Evolutionary conservation across 257 asterid species (phyloP), one percentile per base, ranked within the genome.

Genomic region (Echium plantagineum): DNA sequence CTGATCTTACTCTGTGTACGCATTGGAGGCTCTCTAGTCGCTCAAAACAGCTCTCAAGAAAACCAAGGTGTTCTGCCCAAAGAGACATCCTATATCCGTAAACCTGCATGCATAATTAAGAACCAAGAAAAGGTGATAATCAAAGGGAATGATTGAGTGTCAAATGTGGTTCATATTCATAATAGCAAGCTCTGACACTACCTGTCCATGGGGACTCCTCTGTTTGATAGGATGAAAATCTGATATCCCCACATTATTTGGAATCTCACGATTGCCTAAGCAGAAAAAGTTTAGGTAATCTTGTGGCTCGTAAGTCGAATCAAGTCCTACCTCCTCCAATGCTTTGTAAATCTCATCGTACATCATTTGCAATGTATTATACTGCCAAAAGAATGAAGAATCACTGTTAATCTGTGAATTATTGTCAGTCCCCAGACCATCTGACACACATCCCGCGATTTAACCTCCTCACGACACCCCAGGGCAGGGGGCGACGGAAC

Each of bases 281-380:
- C 98, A 90, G 65, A 81, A 90, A 87, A 90, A 90, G 65, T 78
- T 90, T 74, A 90, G 74, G 59, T 80, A 87, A 58, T 90, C 98
- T 61, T 87, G 94, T 47, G 96, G 98, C 63, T 87, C 96, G 32
- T 71, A 78, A 57, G 77, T 82, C 15, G 32, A 66, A n/a, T 87
- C 89, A 17, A 85, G 87, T 32, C 87, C 91, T 60, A 49, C 81
- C 67, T 87, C 98, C 55, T 67, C 85, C 70, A 90, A 85, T 63
- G 98, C 98, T 65, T 75, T 81, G 91, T 87, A 78, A 70, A 90
- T 82, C 42, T 69, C 72, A 16, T 72, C 95, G 9, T 87, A 90
- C 98, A 90, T 90, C 98, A 90, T 90, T 71, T 90, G 98, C 98
- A 87, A 87, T 55, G 98, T 90, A 21, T 87, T 85, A 58, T 85